These are phyloP conservation scores for Pythium volutum DNA, from an alignment of 352 stramenopile genomes.

Conservation along the genomic window DNA sequence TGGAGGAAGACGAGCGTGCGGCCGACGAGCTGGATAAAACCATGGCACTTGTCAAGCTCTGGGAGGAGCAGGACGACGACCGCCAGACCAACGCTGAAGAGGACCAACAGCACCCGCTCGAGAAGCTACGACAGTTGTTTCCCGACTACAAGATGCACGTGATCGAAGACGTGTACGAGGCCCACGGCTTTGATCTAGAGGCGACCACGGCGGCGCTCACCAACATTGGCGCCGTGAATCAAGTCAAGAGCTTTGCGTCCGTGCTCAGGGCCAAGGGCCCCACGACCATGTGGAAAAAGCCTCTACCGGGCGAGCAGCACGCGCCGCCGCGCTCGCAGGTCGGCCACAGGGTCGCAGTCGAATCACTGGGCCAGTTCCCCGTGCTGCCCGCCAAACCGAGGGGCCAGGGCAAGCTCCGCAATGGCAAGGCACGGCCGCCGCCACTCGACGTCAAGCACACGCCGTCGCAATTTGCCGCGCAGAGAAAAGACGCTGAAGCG, in stretches of 20 bases:
- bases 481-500: constrained; percentile 4
- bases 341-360: constrained; percentile 27
- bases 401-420: constrained; percentile 19
- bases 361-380: constrained; percentile 55
- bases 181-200: constrained; percentile 53
- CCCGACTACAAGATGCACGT: constrained; percentile 55
- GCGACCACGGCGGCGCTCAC: constrained; percentile 48
- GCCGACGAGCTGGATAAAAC: constrained; percentile 5
- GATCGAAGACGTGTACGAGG: constrained; percentile 62
- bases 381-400: constrained; percentile 36
- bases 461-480: background rate
- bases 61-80: constrained; percentile 17
- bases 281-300: constrained; percentile 20
- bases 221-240: constrained; percentile 48
- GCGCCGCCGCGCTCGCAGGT: background rate
- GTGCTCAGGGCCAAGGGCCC: constrained; percentile 32
- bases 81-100: constrained; percentile 6
- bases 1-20: constrained; percentile 44
- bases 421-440: background rate
- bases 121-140: constrained; percentile 51
- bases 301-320: too few relatives aligned
- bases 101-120: constrained; percentile 54
- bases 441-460: background rate
- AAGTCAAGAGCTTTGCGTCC: constrained; percentile 62
- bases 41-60: constrained; percentile 5